These are phyloP conservation scores for Beauveria bassiana DNA, from an alignment of 2,329 filamentous ascomycete genomes.

Conservation along the genomic window DNA sequence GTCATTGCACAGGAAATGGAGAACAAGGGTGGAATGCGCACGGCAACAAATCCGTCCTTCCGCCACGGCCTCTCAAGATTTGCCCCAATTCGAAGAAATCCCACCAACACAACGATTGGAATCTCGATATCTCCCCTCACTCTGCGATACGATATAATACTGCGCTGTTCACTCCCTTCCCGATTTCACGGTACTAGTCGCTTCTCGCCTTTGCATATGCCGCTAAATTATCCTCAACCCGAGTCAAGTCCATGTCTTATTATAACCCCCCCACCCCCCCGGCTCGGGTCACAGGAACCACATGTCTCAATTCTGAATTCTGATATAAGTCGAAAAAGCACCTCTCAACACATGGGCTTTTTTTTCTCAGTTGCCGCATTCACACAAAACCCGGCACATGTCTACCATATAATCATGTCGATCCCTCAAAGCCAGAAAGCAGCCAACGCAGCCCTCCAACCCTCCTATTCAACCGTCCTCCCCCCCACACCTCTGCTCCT, in stretches of 20 bases:
- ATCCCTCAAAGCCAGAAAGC: not conserved
- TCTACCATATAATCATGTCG: not conserved
- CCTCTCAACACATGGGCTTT: no score
- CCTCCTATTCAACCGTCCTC: not conserved
- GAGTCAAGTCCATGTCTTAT: not conserved
- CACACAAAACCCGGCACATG: not conserved
- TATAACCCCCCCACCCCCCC: not conserved
- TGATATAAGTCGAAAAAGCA: not conserved
- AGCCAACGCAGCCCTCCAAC: not conserved
- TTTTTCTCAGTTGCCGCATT: not conserved
- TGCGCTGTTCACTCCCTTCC: no score
- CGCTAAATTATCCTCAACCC: not conserved
- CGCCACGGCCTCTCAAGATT: not conserved
- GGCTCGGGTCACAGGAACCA: no score
- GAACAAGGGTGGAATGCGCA: not conserved
- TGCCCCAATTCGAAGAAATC: no score
- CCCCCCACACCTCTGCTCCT: not conserved
- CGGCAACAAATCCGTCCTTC: slow-evolving; percentile 2
- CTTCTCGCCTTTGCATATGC: no score
- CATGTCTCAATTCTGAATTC: not conserved
- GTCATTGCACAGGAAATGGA: no score
- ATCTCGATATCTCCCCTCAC: not conserved
- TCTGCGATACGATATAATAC: no score
- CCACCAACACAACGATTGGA: no score
- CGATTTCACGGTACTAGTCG: no score